Conservation (phyloP, 164 flowering plant species). For the Sextonia rubra region DNA sequence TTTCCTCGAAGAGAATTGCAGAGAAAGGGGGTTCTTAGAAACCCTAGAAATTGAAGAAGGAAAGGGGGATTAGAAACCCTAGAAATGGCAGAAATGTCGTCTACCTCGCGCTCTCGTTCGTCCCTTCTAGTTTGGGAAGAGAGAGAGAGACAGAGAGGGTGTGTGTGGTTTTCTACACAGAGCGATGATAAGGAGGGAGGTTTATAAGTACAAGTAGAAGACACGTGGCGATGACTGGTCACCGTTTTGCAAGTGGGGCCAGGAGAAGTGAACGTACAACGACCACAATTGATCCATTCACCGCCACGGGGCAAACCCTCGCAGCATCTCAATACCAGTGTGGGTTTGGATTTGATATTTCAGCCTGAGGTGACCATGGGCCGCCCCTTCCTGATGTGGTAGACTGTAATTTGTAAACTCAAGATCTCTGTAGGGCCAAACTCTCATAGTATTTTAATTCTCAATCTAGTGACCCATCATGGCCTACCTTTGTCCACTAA, state of each 20-base stretch:
- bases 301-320: neutral
- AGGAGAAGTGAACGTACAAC: neutral
- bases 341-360: too few relatives aligned
- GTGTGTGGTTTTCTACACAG: conserved; percentile 10
- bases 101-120: conserved; percentile 5
- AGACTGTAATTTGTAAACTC: neutral
- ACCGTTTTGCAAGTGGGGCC: neutral
- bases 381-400: neutral
- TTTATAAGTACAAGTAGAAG: conserved; percentile 6
- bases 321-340: neutral
- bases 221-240: conserved; percentile 22
- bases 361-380: too few relatives aligned
- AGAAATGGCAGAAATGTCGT: neutral
- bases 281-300: neutral
- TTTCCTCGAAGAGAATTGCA: conserved; percentile 11
- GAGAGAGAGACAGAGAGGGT: neutral
- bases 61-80: conserved; percentile 11
- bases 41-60: conserved; percentile 16
- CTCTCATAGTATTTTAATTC: too few relatives aligned
- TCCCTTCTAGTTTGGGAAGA: conserved; percentile 1
- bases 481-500: neutral
- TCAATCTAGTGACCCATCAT: neutral
- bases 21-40: neutral
- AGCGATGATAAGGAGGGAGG: conserved; percentile 17
- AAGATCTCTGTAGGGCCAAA: neutral